Evolutionary conservation across 768 basidiomycete species (phyloP).

Genomic region (Amanita muscaria): DNA sequence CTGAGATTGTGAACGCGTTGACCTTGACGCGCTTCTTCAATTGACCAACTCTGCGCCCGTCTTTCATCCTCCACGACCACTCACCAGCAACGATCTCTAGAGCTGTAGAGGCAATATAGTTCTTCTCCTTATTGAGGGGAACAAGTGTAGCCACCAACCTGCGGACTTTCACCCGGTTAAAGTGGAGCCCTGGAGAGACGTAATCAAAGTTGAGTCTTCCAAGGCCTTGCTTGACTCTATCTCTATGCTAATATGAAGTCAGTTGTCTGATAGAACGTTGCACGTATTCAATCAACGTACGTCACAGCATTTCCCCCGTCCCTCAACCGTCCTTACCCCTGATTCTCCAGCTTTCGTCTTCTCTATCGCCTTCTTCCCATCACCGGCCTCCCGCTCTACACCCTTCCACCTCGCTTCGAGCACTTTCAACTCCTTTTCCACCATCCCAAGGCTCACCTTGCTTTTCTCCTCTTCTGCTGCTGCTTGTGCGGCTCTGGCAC

Average conservation of each 20-base stretch:
- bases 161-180: slow-evolving; percentile 82
- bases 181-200: slow-evolving; percentile 61
- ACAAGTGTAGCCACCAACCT: slow-evolving; percentile 91
- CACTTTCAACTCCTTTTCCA: slow-evolving; percentile 72
- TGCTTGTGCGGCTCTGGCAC: slow-evolving; percentile 64
- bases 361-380: slow-evolving; percentile 63
- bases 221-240: slow-evolving; percentile 52
- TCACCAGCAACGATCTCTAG: slow-evolving; percentile 93
- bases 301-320: slow-evolving; percentile 50
- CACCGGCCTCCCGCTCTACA: slow-evolving; percentile 76
- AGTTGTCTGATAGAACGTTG: not conserved
- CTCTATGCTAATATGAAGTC: slow-evolving; percentile 45
- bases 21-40: slow-evolving; percentile 91
- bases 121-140: slow-evolving; percentile 54
- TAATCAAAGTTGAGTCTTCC: slow-evolving; percentile 90
- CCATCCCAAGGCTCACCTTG: slow-evolving; percentile 65
- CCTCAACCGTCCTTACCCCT: too few relatives aligned
- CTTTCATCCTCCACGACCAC: slow-evolving; percentile 84
- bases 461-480: slow-evolving; percentile 80
- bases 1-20: slow-evolving; percentile 40
- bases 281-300: slow-evolving; percentile 29
- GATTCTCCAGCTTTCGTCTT: slow-evolving; percentile 57
- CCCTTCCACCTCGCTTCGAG: slow-evolving; percentile 79
- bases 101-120: slow-evolving; percentile 79
- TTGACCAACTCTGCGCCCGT: slow-evolving; percentile 74